Percentiles rank a stretch among this genome's conserved stretches.
Evolutionary conservation across 371 early-diverging fungal species (phyloP).

Genomic region (Apophysomyces ossiformis): DNA sequence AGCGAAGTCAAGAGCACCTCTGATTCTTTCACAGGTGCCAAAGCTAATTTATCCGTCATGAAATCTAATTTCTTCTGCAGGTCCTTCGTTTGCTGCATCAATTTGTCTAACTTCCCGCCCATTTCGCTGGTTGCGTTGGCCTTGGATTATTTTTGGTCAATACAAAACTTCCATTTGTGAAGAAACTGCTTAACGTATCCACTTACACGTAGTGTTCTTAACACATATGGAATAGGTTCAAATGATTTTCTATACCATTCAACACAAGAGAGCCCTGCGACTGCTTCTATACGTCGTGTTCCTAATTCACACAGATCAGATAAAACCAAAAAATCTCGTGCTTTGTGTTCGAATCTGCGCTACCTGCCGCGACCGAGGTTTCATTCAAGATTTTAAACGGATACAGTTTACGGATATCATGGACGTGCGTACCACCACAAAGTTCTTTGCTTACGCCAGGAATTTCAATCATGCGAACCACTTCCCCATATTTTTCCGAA

Average conservation of each 20-base stretch:
- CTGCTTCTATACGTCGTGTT: constrained; percentile 80
- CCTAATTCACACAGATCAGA: constrained; percentile 33
- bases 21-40: constrained; percentile 23
- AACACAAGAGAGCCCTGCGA: constrained; percentile 64
- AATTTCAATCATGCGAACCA: constrained; percentile 67
- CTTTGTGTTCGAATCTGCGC: not conserved
- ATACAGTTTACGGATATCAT: constrained; percentile 58
- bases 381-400: constrained; percentile 76
- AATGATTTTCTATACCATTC: constrained; percentile 57
- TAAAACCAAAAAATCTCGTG: not conserved
- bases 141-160: constrained; percentile 12
- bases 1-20: constrained; percentile 21
- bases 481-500: constrained; percentile 71
- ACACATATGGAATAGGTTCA: constrained; percentile 47
- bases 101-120: constrained; percentile 43
- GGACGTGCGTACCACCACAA: constrained; percentile 82
- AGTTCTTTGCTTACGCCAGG: constrained; percentile 70
- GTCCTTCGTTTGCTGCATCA: constrained; percentile 40
- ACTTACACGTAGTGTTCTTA: constrained; percentile 46
- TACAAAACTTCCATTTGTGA: not conserved
- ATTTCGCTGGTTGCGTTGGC: constrained; percentile 48
- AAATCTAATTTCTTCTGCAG: constrained; percentile 43
- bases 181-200: not conserved
- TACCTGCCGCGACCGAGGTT: constrained; percentile 75
- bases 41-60: constrained; percentile 47